Base-by-base conservation (phyloP, 306 rosid species). In the Biancaea sappan region DNA sequence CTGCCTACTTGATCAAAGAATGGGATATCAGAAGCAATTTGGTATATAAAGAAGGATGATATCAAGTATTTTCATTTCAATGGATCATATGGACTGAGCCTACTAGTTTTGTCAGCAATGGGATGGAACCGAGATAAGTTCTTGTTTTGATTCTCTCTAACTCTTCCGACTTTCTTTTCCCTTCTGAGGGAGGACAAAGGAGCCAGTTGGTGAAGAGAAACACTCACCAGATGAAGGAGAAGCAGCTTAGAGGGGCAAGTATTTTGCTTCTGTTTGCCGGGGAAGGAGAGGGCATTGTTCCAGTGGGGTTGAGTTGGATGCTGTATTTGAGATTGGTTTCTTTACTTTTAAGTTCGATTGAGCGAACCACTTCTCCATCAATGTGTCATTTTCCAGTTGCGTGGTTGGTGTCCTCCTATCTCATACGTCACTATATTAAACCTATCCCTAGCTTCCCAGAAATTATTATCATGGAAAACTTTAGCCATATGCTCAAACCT, bases 11-110 rank as follows among this genome's bases (percentile, higher is more conserved):
- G 75, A 72, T 43, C n/a, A 37, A 72, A 19, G 58, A 44, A 66
- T 43, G 64, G 44, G 52, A 18, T 46, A 35, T 60, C 25, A 38
- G 66, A 66, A 83, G 46, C 77, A 47, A 41, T 66, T 61, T 67
- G 74, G 72, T 80, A 38, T 22, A 60, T 19, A 47, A 61, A 66
- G 51, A 61, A 66, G 51, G 73, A 56, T 47, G 28, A n/a, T 19
- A 76, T 61, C 63, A 72, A 38, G 34, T 52, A 40, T 44, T n/a
- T 76, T 43, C 62, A n/a, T n/a, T n/a, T n/a, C 13, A 19, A 38
- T 70, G 37, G 47, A 50, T 70, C 58, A 19, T 41, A 64, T 71
- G 74, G 13, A 48, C 54, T 38, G 63, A 48, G 26, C 51, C 43
- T 46, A 29, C 68, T 52, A 56, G 16, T 24, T 32, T 11, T 54